Evolutionary conservation across 78 protist species (phyloP).

Genomic region (Dictyostelium capitatum): DNA sequence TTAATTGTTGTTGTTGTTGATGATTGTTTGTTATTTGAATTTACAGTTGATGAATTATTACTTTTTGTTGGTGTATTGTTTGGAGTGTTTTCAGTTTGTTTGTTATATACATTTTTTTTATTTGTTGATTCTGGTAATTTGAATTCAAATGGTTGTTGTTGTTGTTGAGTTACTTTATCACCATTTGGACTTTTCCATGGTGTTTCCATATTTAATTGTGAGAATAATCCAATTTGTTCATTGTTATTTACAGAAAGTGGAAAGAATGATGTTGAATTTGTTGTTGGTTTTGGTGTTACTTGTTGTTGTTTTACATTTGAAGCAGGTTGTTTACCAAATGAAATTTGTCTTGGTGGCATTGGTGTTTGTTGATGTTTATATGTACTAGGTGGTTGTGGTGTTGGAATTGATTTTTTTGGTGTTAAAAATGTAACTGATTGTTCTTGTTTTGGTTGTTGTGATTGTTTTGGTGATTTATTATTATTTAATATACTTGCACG

Average conservation of each 20-base stretch:
- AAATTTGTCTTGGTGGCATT: conserved; percentile 19
- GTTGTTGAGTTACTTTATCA: background rate
- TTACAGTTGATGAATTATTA: background rate
- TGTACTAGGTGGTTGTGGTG: background rate
- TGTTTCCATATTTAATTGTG: background rate
- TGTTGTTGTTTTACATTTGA: background rate
- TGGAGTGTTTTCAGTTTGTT: background rate
- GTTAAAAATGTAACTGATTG: too few species aligned
- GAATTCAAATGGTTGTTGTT: background rate
- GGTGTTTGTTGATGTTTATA: conserved; percentile 5
- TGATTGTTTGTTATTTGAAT: background rate
- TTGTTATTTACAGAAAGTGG: background rate
- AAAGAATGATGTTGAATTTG: background rate
- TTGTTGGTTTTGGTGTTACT: background rate
- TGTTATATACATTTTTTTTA: background rate
- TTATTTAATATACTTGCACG: background rate
- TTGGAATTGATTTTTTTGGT: background rate
- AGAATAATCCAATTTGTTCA: background rate
- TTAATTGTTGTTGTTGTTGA: background rate
- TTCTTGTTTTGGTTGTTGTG: too few species aligned
- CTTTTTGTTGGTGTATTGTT: background rate
- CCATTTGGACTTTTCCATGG: conserved; percentile 6
- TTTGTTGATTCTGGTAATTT: background rate
- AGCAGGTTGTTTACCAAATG: background rate
- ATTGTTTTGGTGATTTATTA: background rate